Conservation (phyloP, 2,329 filamentous ascomycete genomes). For the Sarocladium kiliense region DNA sequence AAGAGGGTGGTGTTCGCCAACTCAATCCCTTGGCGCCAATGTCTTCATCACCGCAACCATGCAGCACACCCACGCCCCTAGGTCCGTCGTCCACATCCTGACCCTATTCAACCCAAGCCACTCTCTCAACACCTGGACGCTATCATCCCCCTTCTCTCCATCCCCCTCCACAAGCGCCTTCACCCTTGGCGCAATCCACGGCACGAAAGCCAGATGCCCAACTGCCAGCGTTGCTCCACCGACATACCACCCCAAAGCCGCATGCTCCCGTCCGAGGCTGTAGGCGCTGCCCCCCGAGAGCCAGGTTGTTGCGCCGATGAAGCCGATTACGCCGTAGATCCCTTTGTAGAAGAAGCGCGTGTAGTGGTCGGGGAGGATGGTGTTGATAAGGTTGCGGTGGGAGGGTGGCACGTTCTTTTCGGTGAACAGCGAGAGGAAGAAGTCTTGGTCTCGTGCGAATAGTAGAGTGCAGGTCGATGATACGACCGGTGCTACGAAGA, state of each 20-base stretch:
- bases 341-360: conserved; percentile 32
- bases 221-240: conserved; percentile 24
- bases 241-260: conserved; percentile 26
- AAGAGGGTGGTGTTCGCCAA: background rate
- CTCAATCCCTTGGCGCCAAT: conserved; percentile 8
- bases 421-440: conserved; percentile 35
- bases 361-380: conserved; percentile 38
- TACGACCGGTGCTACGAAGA: conserved; percentile 39
- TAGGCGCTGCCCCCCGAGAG: conserved; percentile 22
- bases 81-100: conserved; percentile 27
- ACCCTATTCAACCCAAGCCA: conserved; percentile 27
- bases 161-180: conserved; percentile 18
- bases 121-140: conserved; percentile 22
- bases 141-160: conserved; percentile 14
- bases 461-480: conserved; percentile 41
- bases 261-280: conserved; percentile 18
- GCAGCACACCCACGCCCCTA: conserved; percentile 28
- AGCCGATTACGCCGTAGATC: conserved; percentile 25
- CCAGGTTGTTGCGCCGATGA: conserved; percentile 28
- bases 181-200: conserved; percentile 25
- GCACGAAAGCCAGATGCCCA: conserved; percentile 28
- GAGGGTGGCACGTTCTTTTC: conserved; percentile 15
- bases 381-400: conserved; percentile 23
- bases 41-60: conserved; percentile 24
- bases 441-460: conserved; percentile 38